These are phyloP conservation scores for Metschnikowia lochheadii DNA, from an alignment of 805 yeast genomes.

Conservation along the genomic window DNA sequence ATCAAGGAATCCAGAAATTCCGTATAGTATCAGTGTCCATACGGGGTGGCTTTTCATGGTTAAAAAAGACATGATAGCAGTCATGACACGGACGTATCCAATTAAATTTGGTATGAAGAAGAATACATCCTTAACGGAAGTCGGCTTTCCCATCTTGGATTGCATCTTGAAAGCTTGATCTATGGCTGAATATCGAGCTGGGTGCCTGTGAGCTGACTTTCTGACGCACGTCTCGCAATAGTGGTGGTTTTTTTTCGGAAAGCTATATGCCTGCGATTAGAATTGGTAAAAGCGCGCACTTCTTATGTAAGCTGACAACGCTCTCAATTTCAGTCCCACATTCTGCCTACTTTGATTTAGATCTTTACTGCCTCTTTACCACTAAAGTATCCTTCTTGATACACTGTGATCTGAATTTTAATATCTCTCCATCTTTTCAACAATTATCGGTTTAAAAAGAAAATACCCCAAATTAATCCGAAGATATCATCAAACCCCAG, in stretches of 20 bases:
- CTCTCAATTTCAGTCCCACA: neutral
- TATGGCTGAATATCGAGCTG: neutral
- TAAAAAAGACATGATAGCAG: slow-evolving; percentile 75
- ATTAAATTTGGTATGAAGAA: slow-evolving; percentile 86
- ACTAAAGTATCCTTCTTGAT: too few species aligned
- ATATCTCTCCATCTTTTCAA: neutral
- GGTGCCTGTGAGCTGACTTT: neutral
- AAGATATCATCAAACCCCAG: neutral
- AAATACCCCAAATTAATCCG: neutral
- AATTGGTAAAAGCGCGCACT: slow-evolving; percentile 5
- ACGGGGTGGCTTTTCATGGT: slow-evolving; percentile 84
- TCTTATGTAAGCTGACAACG: slow-evolving; percentile 2
- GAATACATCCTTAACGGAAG: slow-evolving; percentile 48
- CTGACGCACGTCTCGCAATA: neutral
- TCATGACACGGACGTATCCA: slow-evolving; percentile 80
- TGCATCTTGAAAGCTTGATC: neutral
- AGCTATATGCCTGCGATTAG: neutral
- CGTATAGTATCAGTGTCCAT: slow-evolving; percentile 70
- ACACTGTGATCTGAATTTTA: neutral
- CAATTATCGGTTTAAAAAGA: neutral
- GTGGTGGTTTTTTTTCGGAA: slow-evolving; percentile 3
- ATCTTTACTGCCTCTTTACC: neutral
- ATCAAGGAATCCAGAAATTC: slow-evolving; percentile 85
- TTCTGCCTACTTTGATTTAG: neutral
- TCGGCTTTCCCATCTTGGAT: neutral